Percentiles rank a stretch among this genome's conserved stretches.
phyloP scores from a whole-genome alignment of 257 asterid species.

The Petunia secreta region DNA sequence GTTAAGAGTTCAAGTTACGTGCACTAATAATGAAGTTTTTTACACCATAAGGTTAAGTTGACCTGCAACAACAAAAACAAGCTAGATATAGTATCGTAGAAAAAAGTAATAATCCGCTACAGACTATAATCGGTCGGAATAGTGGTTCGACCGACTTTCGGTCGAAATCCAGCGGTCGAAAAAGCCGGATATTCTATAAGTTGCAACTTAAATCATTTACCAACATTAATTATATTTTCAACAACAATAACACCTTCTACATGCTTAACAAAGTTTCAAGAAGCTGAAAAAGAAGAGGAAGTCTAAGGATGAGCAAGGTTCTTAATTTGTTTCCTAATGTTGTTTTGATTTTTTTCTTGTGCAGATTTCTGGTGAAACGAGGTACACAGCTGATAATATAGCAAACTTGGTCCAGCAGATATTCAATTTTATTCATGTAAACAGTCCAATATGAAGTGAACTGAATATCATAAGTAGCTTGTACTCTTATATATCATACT shows the following conservation, averaged over 20 bases:
- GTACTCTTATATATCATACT: not conserved
- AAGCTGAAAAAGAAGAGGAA: too few relatives aligned
- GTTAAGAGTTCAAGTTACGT: not conserved
- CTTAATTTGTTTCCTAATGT: not conserved
- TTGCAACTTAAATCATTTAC: too few relatives aligned
- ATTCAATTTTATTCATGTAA: conserved; percentile 80
- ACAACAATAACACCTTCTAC: not conserved
- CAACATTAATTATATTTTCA: too few relatives aligned
- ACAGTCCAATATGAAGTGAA: conserved; percentile 42
- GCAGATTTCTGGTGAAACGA: conserved; percentile 74
- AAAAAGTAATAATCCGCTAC: too few relatives aligned
- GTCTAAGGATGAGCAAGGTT: too few relatives aligned
- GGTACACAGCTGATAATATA: conserved; percentile 80
- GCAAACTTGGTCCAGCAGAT: conserved; percentile 93
- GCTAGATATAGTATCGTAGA: too few relatives aligned
- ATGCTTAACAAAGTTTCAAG: not conserved
- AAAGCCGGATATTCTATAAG: too few relatives aligned
- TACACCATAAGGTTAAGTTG: not conserved
- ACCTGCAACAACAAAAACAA: too few relatives aligned
- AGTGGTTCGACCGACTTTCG: too few relatives aligned
- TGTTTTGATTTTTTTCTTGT: conserved; percentile 16
- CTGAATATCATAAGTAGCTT: not conserved
- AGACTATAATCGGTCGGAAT: too few relatives aligned
- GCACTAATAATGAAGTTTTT: not conserved
- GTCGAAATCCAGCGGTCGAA: too few relatives aligned